Conservation (phyloP, 1,284 basidiomycete species). For the Erythrobasidium hasegawianum region DNA sequence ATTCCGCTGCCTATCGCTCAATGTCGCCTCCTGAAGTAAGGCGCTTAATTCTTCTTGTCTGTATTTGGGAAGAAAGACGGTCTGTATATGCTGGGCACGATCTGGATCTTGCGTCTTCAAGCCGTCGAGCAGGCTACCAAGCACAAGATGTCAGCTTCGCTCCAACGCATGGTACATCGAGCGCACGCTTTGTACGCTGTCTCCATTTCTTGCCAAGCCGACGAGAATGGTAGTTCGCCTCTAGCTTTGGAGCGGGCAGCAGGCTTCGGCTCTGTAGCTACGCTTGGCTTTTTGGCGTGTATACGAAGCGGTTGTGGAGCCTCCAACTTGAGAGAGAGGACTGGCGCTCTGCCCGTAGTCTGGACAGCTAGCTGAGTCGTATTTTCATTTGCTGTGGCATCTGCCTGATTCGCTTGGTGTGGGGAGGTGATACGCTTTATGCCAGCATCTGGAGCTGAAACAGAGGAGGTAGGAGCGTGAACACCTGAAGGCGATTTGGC, state of each 20-base stretch:
- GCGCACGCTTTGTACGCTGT: conserved; percentile 15
- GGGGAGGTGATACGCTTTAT: not conserved
- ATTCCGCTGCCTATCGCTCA: conserved; percentile 38
- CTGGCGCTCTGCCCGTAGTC: too few relatives aligned
- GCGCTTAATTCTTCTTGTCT: conserved; percentile 37
- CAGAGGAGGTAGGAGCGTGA: not conserved
- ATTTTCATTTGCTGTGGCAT: too few relatives aligned
- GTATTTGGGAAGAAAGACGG: conserved; percentile 15
- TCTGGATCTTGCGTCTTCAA: conserved; percentile 6
- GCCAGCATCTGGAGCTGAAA: not conserved
- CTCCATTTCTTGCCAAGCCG: conserved; percentile 12
- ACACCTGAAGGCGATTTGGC: not conserved
- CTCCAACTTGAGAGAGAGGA: not conserved
- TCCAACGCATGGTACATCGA: not conserved
- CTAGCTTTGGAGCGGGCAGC: not conserved
- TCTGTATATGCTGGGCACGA: conserved; percentile 18
- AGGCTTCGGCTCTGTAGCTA: not conserved
- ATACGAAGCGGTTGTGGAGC: not conserved
- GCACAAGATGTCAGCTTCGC: too few relatives aligned
- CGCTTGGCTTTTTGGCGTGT: not conserved
- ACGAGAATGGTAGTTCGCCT: conserved; percentile 23
- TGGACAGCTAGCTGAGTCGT: too few relatives aligned
- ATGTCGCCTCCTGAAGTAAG: not conserved
- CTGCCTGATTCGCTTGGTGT: too few relatives aligned
- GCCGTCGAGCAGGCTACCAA: too few relatives aligned